These are phyloP conservation scores for Chloris gayana DNA, from an alignment of 176 grass and related monocot genomes.

Conservation along the genomic window DNA sequence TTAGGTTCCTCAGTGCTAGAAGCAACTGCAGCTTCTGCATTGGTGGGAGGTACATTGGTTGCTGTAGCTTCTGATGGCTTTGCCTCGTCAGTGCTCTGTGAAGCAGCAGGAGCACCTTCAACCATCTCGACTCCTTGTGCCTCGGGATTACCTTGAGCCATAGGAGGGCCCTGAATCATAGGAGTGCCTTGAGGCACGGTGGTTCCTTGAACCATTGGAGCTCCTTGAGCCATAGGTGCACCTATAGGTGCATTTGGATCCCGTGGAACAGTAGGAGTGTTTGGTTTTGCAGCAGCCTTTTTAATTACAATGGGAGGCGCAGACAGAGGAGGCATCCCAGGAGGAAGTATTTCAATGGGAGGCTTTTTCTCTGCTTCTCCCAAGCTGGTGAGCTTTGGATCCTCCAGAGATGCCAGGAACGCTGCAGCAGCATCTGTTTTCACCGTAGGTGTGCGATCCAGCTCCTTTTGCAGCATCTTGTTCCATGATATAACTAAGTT, in stretches of 20 bases:
- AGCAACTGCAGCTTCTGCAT: constrained; percentile 16
- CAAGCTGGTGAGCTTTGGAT: constrained; percentile 85
- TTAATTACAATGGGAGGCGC: constrained; percentile 86
- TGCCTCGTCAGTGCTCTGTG: constrained; percentile 31
- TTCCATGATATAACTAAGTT: constrained; percentile 92
- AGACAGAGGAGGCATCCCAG: constrained; percentile 91
- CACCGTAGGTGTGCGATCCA: constrained; percentile 81
- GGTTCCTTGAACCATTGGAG: constrained; percentile 30
- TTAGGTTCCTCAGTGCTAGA: constrained; percentile 18
- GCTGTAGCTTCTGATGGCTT: constrained; percentile 41
- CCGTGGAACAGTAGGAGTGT: constrained; percentile 38
- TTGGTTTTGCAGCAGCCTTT: constrained; percentile 50
- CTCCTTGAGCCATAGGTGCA: constrained; percentile 37
- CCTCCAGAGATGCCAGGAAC: constrained; percentile 94
- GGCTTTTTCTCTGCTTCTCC: constrained; percentile 80
- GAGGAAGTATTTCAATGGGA: constrained; percentile 98
- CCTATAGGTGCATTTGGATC: constrained; percentile 43
- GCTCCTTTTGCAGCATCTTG: constrained; percentile 90
- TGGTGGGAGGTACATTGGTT: constrained; percentile 4
- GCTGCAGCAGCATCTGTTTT: constrained; percentile 96
- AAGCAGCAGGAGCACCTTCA: constrained; percentile 33
- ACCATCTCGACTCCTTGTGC: constrained; percentile 7
- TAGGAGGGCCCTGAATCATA: constrained; percentile 25
- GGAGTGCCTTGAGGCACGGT: constrained; percentile 20
- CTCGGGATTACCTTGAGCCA: constrained; percentile 5